phyloP scores from a whole-genome alignment of 306 rosid species.

The Fragaria ananassa region DNA sequence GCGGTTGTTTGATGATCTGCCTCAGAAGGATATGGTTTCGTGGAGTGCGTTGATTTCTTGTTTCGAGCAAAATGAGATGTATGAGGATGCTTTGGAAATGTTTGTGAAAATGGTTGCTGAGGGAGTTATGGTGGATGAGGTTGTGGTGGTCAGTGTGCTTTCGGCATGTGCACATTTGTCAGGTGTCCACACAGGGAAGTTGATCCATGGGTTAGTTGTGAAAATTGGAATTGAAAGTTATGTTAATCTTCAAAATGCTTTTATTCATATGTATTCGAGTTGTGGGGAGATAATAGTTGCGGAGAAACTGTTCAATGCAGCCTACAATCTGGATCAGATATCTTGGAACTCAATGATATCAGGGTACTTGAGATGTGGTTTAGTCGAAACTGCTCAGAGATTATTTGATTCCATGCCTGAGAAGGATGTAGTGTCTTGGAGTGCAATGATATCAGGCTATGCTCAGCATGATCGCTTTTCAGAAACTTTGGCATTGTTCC shows the following conservation, averaged over 20 bases:
- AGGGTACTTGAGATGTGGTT: conserved; percentile 62
- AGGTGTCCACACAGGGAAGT: conserved; percentile 39
- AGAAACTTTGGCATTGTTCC: conserved; percentile 62
- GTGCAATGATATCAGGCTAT: conserved; percentile 80
- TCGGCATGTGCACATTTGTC: conserved; percentile 50
- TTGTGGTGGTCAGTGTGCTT: conserved; percentile 58
- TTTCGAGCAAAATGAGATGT: conserved; percentile 60
- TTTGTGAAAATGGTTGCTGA: conserved; percentile 47
- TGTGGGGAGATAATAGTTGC: conserved; percentile 57
- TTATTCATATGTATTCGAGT: conserved; percentile 65
- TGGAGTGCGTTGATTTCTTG: conserved; percentile 87
- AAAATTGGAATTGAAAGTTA: conserved; percentile 63
- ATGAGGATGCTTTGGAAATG: conserved; percentile 53
- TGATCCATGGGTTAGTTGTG: conserved; percentile 53
- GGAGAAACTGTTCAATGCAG: conserved; percentile 42
- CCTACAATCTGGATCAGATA: conserved; percentile 53
- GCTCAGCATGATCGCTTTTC: conserved; percentile 54
- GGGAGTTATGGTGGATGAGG: conserved; percentile 69
- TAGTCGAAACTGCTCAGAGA: conserved; percentile 47
- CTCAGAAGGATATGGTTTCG: conserved; percentile 57
- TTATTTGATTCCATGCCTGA: conserved; percentile 67
- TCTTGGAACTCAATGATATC: conserved; percentile 93
- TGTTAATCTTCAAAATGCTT: conserved; percentile 69
- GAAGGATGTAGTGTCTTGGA: conserved; percentile 73
- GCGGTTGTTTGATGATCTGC: conserved; percentile 43